Evolutionary conservation across 768 basidiomycete species (phyloP), one percentile per base, ranked within the genome.

Genomic region (Grammothele lineata): DNA sequence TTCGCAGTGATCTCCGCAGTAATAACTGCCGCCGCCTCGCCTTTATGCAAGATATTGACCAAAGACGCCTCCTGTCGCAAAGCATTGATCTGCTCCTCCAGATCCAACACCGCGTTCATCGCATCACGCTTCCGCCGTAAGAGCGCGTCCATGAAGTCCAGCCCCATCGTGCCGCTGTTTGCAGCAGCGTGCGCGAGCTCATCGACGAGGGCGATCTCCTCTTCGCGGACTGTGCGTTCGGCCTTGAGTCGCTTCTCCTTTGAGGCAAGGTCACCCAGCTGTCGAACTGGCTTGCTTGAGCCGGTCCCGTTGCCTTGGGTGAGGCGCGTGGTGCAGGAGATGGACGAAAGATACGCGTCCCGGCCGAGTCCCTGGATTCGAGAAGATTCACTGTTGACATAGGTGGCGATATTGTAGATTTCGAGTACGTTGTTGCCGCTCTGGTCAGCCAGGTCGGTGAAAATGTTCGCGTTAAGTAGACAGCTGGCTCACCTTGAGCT

Each of bases 361-460:
- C 67, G 70, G 9, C 41, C 32, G 11, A 77, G 64, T 2, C 75
- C 76, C 37, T 76, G 74, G n/a, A 82, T 73, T 34, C 81, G 69
- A 32, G 78, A 67, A 21, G 77, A 77, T 19, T 77, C 66, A 1
- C 70, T 69, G 57, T 81, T 76, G 47, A 82, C 72, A 24, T 61
- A 66, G 53, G 70, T 69, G 8, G 81, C 69, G 7, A 84, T 67
- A n/a, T 68, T 67, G 23, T 55, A 62, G 39, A 83, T 75, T 44
- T 71, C 66, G 27, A 83, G 55, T 52, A 75, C 73, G 52, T 74
- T 82, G 42, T 70, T 70, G 1, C 81, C 81, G 51, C 67, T 65
- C 81, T 83, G 50, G 17, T 9, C 1, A 4, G 6, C 7, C 15
- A 8, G 1, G 21, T 23, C 5, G 25, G n/a, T 25, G 10, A 23